Conservation (phyloP, 345 rosid genomes). For the Camelina neglecta region DNA sequence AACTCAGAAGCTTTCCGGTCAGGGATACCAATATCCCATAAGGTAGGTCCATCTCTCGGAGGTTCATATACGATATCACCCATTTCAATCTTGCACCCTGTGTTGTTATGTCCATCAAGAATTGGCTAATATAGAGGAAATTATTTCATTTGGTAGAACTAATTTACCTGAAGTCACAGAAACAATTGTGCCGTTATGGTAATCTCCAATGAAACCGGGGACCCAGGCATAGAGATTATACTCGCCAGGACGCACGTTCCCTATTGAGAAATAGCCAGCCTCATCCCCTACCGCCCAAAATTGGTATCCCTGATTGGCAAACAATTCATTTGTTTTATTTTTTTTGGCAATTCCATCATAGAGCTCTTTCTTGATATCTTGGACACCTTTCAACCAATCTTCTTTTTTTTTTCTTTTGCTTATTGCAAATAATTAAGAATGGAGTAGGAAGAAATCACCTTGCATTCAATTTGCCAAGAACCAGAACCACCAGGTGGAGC, state of each 20-base stretch:
- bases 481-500: too few species aligned
- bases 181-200: constrained; percentile 48
- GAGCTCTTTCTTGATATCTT: too few species aligned
- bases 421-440: too few species aligned
- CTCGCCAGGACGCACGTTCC: constrained; percentile 57
- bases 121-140: constrained; percentile 7
- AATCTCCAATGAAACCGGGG: constrained; percentile 92
- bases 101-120: constrained; percentile 33
- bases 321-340: background rate
- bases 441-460: too few species aligned
- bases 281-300: constrained; percentile 79
- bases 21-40: constrained; percentile 98
- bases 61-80: constrained; percentile 75
- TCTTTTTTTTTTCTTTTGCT: too few species aligned
- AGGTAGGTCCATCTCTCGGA: constrained; percentile 89
- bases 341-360: background rate
- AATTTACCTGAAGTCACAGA: constrained; percentile 62
- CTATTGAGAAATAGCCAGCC: constrained; percentile 69
- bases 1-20: constrained; percentile 90
- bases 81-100: constrained; percentile 60
- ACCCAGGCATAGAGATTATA: constrained; percentile 86
- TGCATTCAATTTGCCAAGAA: too few species aligned
- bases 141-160: constrained; percentile 7
- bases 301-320: constrained; percentile 67
- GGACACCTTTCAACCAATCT: too few species aligned